Conservation (phyloP, 805 yeast genomes). For the Zygosaccharomyces lentus region DNA sequence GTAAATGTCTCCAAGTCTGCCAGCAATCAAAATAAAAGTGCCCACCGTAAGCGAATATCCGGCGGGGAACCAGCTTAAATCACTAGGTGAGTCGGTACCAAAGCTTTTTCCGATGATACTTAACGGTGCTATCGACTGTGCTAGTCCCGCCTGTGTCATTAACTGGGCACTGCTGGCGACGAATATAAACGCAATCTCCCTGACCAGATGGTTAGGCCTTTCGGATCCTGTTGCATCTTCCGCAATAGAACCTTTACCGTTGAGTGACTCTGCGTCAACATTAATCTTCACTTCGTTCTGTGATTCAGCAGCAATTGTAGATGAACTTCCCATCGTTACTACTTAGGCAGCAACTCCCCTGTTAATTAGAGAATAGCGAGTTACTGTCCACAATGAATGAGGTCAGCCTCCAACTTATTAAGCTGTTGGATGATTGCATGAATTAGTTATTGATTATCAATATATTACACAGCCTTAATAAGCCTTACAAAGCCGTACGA, state of each 20-base stretch:
- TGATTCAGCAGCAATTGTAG: not conserved
- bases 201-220: not conserved
- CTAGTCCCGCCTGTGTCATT: constrained; percentile 22
- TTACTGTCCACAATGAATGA: too few relatives aligned
- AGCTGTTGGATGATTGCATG: too few relatives aligned
- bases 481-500: too few relatives aligned
- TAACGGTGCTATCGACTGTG: constrained; percentile 18
- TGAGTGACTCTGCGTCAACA: not conserved
- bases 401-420: too few relatives aligned
- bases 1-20: constrained; percentile 64
- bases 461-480: too few relatives aligned
- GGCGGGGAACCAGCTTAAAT: constrained; percentile 21
- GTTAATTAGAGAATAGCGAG: too few relatives aligned
- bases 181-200: constrained; percentile 11
- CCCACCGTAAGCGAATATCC: constrained; percentile 38
- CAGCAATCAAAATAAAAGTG: constrained; percentile 62
- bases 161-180: constrained; percentile 17
- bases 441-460: too few relatives aligned
- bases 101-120: constrained; percentile 19
- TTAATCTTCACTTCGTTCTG: not conserved
- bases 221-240: not conserved
- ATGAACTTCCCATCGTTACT: not conserved
- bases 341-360: too few relatives aligned
- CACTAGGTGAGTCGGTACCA: constrained; percentile 16
- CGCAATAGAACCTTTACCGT: not conserved